phyloP scores from a whole-genome alignment of 495 filamentous ascomycete species.

The Penicillium cataractarum region DNA sequence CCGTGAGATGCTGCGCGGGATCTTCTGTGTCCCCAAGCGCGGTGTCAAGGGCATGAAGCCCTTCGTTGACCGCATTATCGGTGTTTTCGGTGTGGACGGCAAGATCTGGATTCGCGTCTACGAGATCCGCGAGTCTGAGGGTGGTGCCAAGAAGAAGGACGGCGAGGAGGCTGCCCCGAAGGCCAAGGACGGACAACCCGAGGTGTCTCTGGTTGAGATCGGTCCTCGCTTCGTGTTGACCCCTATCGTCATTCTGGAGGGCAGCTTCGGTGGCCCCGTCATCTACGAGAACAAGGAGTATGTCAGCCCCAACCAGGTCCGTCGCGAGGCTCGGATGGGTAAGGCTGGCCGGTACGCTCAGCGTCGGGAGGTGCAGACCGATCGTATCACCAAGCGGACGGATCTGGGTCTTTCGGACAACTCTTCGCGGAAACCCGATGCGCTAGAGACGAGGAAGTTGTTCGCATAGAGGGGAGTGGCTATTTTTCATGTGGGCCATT shows the following conservation, averaged over 20 bases:
- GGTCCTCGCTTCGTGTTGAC: slow-evolving; percentile 94
- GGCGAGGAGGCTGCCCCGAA: slow-evolving; percentile 40
- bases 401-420: slow-evolving; percentile 74
- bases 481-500: slow-evolving; percentile 10
- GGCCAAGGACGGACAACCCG: slow-evolving; percentile 55
- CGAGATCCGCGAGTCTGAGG: slow-evolving; percentile 86
- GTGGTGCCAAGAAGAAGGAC: slow-evolving; percentile 36
- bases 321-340: slow-evolving; percentile 71
- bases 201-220: slow-evolving; percentile 87
- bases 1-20: slow-evolving; percentile 80
- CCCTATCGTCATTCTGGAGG: slow-evolving; percentile 94
- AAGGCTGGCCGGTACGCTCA: slow-evolving; percentile 76
- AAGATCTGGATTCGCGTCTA: slow-evolving; percentile 98
- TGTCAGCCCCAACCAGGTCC: slow-evolving; percentile 92
- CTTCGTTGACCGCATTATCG: slow-evolving; percentile 93
- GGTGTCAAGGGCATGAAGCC: slow-evolving; percentile 87
- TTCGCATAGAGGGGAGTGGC: slow-evolving; percentile 63
- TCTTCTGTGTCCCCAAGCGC: slow-evolving; percentile 88
- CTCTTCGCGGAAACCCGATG: slow-evolving; percentile 63
- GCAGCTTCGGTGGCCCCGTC: slow-evolving; percentile 92
- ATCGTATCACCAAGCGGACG: slow-evolving; percentile 72
- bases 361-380: slow-evolving; percentile 71
- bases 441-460: slow-evolving; percentile 77
- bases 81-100: slow-evolving; percentile 88
- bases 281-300: slow-evolving; percentile 99